Evolutionary conservation across 768 basidiomycete species (phyloP), one percentile per base, ranked within the genome.

Genomic region (Udeniomyces megalosporus): DNA sequence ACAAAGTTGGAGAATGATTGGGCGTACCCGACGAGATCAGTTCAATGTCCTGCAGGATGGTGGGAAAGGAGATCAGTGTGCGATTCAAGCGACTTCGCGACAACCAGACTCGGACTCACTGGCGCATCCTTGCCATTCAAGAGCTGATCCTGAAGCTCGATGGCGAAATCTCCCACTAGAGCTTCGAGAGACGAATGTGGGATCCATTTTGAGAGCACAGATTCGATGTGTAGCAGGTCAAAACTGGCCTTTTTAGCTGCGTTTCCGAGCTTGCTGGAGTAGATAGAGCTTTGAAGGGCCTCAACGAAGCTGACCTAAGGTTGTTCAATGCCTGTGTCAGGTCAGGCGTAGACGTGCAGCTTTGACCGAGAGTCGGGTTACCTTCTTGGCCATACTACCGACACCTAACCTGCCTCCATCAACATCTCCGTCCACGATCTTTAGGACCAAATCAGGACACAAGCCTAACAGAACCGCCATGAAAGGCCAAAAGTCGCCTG

Each of bases 381-480:
- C 60, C 60, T 61, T 61, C 34, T 61, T 61, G 1, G 31, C 60
- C 10, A 53, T n/a, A 7, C 24, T 22, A 24, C 54, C 54, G 22
- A 34, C 35, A 3, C 20, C 24, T 22, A 11, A 12, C 12, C 54
- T 12, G 26, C 54, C 10, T 5, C 38, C 26, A 1, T 38, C 38
- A 5, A 32, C 22, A 6, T 56, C 54, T 17, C 24, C 20, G 12
- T 44, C 54, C 12, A 56, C 38, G 4, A 56, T 15, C 24, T 29
- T 54, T 2, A 31, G 14, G 45, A 52, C 44, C 29, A 61, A 0
- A 17, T 53, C 52, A 24, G 52, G 52, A 47, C 60, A 46, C 20
- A 61, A 28, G 0, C 38, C 52, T 0, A 61, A 10, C n/a, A 52
- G 46, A 2, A 61, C 15, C 14, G 52, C n/a, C 60, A 61, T 61